Conservation (phyloP, 83 land plant species). For the Picea mariana region DNA sequence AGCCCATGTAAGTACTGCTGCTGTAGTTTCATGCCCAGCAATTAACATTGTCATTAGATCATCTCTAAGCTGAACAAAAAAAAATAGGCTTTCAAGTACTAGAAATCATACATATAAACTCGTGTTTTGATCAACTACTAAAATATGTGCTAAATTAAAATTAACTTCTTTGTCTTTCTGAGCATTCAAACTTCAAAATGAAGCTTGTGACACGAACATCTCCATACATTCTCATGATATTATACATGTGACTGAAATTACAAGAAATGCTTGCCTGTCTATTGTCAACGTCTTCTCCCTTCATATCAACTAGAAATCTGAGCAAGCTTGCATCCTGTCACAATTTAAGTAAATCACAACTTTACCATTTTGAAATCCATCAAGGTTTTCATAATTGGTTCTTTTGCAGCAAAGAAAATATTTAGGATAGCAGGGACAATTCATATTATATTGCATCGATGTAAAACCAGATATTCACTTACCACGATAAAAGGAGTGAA, state of each 20-base stretch:
- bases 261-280: conserved; percentile 58
- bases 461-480: not conserved
- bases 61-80: conserved; percentile 81
- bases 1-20: conserved; percentile 99
- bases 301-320: conserved; percentile 95
- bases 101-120: not conserved
- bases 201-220: conserved; percentile 8
- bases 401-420: not conserved
- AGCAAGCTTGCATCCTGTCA: conserved; percentile 90
- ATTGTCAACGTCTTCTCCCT: conserved; percentile 89
- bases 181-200: not conserved
- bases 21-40: conserved; percentile 99
- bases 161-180: not conserved
- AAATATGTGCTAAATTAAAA: not conserved
- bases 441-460: not conserved
- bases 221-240: not conserved
- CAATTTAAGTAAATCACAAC: not conserved
- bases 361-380: not conserved
- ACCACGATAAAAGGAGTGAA: not conserved
- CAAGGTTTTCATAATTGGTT: not conserved
- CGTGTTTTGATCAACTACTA: not conserved
- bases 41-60: conserved; percentile 99
- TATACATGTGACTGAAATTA: not conserved
- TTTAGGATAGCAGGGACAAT: not conserved
- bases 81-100: not conserved